Evolutionary conservation across 2,329 filamentous ascomycete species (phyloP).

Genomic region (Sarocladium strictum): DNA sequence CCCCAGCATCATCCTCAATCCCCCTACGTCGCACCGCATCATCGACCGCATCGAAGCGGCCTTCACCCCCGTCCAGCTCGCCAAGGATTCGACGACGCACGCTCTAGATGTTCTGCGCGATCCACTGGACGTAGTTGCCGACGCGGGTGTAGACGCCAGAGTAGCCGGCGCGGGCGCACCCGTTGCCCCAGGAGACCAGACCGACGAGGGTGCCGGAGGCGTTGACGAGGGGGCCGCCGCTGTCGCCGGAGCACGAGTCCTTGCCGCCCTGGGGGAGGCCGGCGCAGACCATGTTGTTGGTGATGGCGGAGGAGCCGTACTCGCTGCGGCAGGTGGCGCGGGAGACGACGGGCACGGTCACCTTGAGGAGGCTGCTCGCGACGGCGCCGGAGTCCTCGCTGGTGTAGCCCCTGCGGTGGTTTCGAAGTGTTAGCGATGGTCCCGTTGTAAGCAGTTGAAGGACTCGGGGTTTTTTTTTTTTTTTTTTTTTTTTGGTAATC

Average conservation of each 20-base stretch:
- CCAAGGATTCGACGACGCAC: too few species aligned
- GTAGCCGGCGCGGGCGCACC: conserved; percentile 20
- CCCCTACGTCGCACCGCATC: too few species aligned
- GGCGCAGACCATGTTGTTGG: conserved; percentile 27
- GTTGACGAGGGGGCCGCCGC: conserved; percentile 24
- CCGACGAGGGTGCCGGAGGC: conserved; percentile 18
- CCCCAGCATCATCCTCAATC: too few species aligned
- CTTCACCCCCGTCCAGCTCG: too few species aligned
- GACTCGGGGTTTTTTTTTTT: too few species aligned
- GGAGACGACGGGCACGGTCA: conserved; percentile 22
- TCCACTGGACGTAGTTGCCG: conserved; percentile 20
- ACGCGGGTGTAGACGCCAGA: conserved; percentile 24
- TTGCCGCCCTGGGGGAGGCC: conserved; percentile 20
- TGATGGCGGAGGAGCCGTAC: conserved; percentile 20
- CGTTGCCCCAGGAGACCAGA: conserved; percentile 25
- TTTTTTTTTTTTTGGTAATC: not conserved
- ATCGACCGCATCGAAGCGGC: too few species aligned
- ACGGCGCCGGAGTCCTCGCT: conserved; percentile 12
- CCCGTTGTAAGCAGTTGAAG: too few species aligned
- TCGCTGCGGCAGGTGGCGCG: conserved; percentile 21
- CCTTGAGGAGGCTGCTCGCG: conserved; percentile 21
- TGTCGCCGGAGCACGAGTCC: conserved; percentile 27
- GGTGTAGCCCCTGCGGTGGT: conserved; percentile 15
- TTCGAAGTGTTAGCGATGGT: too few species aligned
- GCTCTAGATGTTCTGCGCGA: conserved; percentile 17